These are phyloP conservation scores for Penicillium diatomitis DNA, from an alignment of 495 filamentous ascomycete genomes.

Conservation along the genomic window DNA sequence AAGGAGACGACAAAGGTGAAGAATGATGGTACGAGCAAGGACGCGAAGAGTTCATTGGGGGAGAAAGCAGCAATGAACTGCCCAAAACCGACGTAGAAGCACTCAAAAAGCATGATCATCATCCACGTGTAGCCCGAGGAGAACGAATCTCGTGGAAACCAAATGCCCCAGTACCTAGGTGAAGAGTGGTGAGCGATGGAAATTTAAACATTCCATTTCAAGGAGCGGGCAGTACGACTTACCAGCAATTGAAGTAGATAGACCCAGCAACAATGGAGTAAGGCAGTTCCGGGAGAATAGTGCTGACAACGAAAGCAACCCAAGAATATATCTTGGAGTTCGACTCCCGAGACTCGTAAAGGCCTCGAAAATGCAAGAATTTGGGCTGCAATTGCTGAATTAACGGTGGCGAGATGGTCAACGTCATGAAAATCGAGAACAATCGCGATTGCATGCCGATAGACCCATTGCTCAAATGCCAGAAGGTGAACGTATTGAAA, in stretches of 20 bases:
- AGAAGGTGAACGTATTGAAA: constrained; percentile 60
- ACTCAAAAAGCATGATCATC: constrained; percentile 56
- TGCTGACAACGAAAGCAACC: constrained; percentile 39
- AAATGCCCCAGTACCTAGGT: constrained; percentile 40
- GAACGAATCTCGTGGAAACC: constrained; percentile 46
- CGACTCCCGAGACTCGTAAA: constrained; percentile 40
- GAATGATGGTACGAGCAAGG: constrained; percentile 56
- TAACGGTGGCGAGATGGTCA: constrained; percentile 53
- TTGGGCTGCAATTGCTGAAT: constrained; percentile 51
- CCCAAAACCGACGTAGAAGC: constrained; percentile 65
- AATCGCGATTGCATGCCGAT: constrained; percentile 57
- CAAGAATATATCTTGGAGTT: constrained; percentile 47
- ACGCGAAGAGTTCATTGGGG: constrained; percentile 64
- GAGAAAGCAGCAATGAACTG: constrained; percentile 68
- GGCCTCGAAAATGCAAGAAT: constrained; percentile 36
- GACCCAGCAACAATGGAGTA: constrained; percentile 43
- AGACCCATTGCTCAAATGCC: constrained; percentile 44
- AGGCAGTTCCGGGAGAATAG: constrained; percentile 42
- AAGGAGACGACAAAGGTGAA: constrained; percentile 57
- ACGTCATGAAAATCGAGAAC: constrained; percentile 65
- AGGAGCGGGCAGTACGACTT: constrained; percentile 1
- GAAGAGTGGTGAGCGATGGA: not conserved
- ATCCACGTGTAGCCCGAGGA: constrained; percentile 48
- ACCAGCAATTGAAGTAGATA: constrained; percentile 54
- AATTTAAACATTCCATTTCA: not conserved